Evolutionary conservation across 139 green algal species (phyloP).

Genomic region (Picochlorum sp.): DNA sequence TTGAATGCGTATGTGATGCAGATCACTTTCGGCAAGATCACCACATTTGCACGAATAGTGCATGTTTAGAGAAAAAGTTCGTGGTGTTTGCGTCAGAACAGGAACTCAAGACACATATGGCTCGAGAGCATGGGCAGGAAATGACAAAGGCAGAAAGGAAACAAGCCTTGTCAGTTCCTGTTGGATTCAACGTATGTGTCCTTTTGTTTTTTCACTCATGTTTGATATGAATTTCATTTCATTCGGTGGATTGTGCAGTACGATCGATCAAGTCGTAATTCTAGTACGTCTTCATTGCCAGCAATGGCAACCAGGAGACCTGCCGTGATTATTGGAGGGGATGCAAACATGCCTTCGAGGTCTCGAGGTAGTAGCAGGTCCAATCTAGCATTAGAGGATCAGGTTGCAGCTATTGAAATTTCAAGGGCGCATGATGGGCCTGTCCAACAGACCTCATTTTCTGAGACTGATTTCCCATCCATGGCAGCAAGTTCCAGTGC

Average conservation of each 20-base stretch:
- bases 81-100: slow-evolving; percentile 75
- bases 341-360: slow-evolving; percentile 14
- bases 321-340: slow-evolving; percentile 37
- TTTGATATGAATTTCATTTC: slow-evolving; percentile 7
- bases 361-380: neutral
- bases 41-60: slow-evolving; percentile 69
- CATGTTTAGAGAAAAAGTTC: slow-evolving; percentile 83
- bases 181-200: slow-evolving; percentile 44
- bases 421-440: neutral
- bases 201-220: neutral
- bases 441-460: neutral
- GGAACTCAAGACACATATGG: slow-evolving; percentile 73
- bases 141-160: slow-evolving; percentile 60
- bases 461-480: slow-evolving; percentile 13
- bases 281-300: neutral
- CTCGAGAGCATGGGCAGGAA: slow-evolving; percentile 56
- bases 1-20: neutral
- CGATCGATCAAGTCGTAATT: neutral
- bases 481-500: neutral
- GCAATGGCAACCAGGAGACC: neutral
- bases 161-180: slow-evolving; percentile 51
- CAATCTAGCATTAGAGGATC: neutral
- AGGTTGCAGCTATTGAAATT: slow-evolving; percentile 9
- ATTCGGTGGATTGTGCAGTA: neutral
- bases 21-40: slow-evolving; percentile 76